Evolutionary conservation across 148 eudicot species (phyloP).

Genomic region (Persicaria maculosa): DNA sequence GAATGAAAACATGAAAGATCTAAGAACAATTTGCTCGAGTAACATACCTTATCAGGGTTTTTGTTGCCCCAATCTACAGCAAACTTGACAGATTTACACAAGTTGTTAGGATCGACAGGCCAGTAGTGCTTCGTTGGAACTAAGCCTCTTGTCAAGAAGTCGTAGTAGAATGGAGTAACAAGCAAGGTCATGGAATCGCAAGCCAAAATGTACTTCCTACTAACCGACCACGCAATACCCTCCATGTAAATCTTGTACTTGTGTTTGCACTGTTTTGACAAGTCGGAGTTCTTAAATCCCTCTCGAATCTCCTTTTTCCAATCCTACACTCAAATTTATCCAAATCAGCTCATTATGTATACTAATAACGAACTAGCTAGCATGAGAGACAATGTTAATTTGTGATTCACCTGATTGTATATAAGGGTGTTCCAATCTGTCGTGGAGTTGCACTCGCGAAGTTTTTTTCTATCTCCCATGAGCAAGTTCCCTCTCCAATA

Average conservation of each 20-base stretch:
- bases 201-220: constrained; percentile 58
- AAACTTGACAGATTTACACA: constrained; percentile 47
- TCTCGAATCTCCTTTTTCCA: constrained; percentile 40
- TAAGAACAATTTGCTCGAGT: too few species aligned
- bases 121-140: constrained; percentile 56
- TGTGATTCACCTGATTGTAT: constrained; percentile 31
- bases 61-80: constrained; percentile 69
- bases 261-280: constrained; percentile 55
- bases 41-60: constrained; percentile 31
- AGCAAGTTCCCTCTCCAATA: constrained; percentile 63
- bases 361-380: background rate
- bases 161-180: constrained; percentile 40
- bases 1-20: too few species aligned
- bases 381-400: background rate
- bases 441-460: constrained; percentile 37
- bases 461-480: constrained; percentile 32
- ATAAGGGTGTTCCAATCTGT: constrained; percentile 51
- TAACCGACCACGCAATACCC: constrained; percentile 65
- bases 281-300: constrained; percentile 49
- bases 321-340: constrained; percentile 25
- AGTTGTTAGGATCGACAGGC: constrained; percentile 33
- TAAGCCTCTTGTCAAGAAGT: constrained; percentile 56
- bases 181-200: constrained; percentile 52
- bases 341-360: background rate
- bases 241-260: constrained; percentile 67